Evolutionary conservation across 2,329 filamentous ascomycete genomes (phyloP).

Genomic region (Orbilia ellipsospora): DNA sequence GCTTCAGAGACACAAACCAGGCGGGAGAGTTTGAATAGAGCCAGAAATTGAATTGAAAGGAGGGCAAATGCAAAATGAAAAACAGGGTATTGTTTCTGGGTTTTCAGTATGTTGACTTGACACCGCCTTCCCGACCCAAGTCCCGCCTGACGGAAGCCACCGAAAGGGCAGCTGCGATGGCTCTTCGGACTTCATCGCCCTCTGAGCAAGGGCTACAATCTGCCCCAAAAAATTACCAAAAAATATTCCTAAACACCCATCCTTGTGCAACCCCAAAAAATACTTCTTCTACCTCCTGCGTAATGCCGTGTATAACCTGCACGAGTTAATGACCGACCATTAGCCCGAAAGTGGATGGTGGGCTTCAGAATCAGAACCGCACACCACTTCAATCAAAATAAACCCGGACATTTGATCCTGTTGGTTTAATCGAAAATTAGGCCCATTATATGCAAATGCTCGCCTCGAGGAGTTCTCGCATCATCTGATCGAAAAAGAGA

Average conservation of each 20-base stretch:
- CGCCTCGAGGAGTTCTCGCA: conserved; percentile 51
- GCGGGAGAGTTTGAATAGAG: too few relatives aligned
- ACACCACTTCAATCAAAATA: conserved; percentile 13
- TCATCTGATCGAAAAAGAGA: conserved; percentile 51
- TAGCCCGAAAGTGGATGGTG: not conserved
- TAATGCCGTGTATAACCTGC: conserved; percentile 54
- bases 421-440: conserved; percentile 27
- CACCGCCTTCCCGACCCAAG: too few relatives aligned
- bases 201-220: conserved; percentile 18
- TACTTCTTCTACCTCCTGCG: conserved; percentile 17
- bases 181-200: conserved; percentile 19
- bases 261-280: conserved; percentile 49
- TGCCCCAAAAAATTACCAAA: conserved; percentile 46
- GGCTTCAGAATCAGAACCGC: conserved; percentile 17
- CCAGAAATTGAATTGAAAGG: too few relatives aligned
- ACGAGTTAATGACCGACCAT: conserved; percentile 19
- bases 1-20: too few relatives aligned
- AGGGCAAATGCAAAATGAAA: too few relatives aligned
- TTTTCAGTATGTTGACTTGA: too few relatives aligned
- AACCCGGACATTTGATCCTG: conserved; percentile 30
- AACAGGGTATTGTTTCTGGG: too few relatives aligned
- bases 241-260: conserved; percentile 32
- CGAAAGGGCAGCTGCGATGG: conserved; percentile 42
- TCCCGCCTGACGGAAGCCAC: conserved; percentile 22
- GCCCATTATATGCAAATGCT: conserved; percentile 43